Evolutionary conservation across 495 filamentous ascomycete species (phyloP).

Genomic region (Extremus antarcticus): DNA sequence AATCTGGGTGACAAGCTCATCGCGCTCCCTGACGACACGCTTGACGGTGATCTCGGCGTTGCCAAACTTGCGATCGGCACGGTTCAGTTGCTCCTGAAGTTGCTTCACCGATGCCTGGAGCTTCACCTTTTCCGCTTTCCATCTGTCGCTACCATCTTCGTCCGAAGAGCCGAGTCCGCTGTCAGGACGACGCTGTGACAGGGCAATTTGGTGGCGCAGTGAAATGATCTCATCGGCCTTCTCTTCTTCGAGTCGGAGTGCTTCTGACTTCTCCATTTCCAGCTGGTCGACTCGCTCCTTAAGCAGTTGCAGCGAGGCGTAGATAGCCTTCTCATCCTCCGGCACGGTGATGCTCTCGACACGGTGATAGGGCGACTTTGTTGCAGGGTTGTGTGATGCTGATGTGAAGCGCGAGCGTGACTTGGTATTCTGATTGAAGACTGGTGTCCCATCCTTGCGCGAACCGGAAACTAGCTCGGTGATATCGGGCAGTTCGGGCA

Average conservation of each 20-base stretch:
- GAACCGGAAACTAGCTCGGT: slow-evolving; percentile 61
- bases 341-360: slow-evolving; percentile 56
- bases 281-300: slow-evolving; percentile 54
- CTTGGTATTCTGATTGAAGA: slow-evolving; percentile 43
- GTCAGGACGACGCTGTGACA: slow-evolving; percentile 37
- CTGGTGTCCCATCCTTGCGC: slow-evolving; percentile 54
- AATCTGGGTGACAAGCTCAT: slow-evolving; percentile 53
- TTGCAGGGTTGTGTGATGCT: slow-evolving; percentile 11
- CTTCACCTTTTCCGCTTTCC: slow-evolving; percentile 44
- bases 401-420: slow-evolving; percentile 49
- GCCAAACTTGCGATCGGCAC: slow-evolving; percentile 46
- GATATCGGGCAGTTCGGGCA: slow-evolving; percentile 59
- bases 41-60: slow-evolving; percentile 50
- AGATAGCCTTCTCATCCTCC: slow-evolving; percentile 57
- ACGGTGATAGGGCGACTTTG: slow-evolving; percentile 24
- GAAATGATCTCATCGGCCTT: slow-evolving; percentile 47
- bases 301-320: slow-evolving; percentile 55
- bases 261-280: slow-evolving; percentile 49
- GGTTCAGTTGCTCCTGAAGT: slow-evolving; percentile 48
- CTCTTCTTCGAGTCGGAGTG: slow-evolving; percentile 44
- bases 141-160: slow-evolving; percentile 27
- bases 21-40: slow-evolving; percentile 51
- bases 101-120: slow-evolving; percentile 49
- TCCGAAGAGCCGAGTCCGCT: slow-evolving; percentile 35
- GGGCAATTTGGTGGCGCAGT: slow-evolving; percentile 38